A percentile compares a stretch with the other conserved stretches of the same genome.
Evolutionary conservation across 495 filamentous ascomycete species (phyloP).

Genomic region (Amniculicola lignicola): DNA sequence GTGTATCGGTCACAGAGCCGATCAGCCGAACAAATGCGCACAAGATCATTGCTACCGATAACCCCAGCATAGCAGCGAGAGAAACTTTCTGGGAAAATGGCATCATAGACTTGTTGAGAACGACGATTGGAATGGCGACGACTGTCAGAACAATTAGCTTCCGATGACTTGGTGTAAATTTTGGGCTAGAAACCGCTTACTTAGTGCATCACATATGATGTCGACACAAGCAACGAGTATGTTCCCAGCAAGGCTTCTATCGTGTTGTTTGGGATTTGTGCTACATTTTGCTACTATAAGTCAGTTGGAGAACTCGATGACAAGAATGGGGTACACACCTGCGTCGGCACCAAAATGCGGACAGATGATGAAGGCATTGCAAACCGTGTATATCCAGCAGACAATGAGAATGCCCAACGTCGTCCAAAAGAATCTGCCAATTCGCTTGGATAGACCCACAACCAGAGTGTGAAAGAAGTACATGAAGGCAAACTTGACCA

Average conservation of each 20-base stretch:
- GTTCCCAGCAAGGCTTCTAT: no score
- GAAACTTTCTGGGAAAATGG: constrained; percentile 1
- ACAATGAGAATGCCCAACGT: no score
- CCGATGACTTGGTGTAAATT: background rate
- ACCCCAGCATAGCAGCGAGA: background rate
- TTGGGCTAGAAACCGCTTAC: no score
- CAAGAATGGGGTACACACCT: no score
- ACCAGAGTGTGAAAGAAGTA: constrained; percentile 1
- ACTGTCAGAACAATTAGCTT: background rate
- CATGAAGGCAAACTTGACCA: constrained; percentile 9
- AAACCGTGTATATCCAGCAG: no score
- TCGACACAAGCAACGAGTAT: no score
- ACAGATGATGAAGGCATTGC: no score
- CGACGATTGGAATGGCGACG: background rate
- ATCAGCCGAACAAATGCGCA: background rate
- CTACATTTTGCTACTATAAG: background rate
- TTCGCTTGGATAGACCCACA: background rate
- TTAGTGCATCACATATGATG: no score
- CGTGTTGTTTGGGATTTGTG: no score
- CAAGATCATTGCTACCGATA: constrained; percentile 1
- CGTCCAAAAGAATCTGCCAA: no score
- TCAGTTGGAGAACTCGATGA: background rate
- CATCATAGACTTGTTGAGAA: constrained; percentile 5
- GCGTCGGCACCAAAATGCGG: no score
- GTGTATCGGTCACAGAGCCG: constrained; percentile 4